Conservation (phyloP, 1,139 yeast species). For the Debaryomycetaceae sp. region DNA sequence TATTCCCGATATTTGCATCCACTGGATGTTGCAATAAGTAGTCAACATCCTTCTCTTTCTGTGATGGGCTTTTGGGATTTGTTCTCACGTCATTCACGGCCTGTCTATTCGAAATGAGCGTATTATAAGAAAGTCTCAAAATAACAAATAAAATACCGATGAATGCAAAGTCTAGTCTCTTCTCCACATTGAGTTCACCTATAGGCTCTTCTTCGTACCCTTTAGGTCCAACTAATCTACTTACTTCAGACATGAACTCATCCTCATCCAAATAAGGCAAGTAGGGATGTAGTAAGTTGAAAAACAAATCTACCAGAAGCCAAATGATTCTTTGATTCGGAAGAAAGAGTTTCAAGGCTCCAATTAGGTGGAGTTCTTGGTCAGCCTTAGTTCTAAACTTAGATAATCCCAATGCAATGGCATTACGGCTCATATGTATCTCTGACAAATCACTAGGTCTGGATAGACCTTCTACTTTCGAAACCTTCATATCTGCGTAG, state of each 20-base stretch:
- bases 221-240: slow-evolving; percentile 21
- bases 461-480: not conserved
- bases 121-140: slow-evolving; percentile 38
- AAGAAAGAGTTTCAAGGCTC: slow-evolving; percentile 20
- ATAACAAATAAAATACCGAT: slow-evolving; percentile 41
- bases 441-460: not conserved
- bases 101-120: slow-evolving; percentile 24
- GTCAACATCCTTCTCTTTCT: slow-evolving; percentile 14
- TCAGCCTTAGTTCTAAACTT: slow-evolving; percentile 19
- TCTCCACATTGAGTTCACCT: slow-evolving; percentile 23
- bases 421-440: slow-evolving; percentile 13
- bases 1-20: slow-evolving; percentile 18
- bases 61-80: slow-evolving; percentile 13
- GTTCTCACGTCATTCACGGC: slow-evolving; percentile 10
- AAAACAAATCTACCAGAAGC: slow-evolving; percentile 38
- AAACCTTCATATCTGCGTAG: slow-evolving; percentile 11
- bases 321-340: slow-evolving; percentile 40
- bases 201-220: slow-evolving; percentile 15
- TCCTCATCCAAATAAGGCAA: slow-evolving; percentile 42
- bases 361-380: slow-evolving; percentile 18
- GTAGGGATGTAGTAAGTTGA: slow-evolving; percentile 36
- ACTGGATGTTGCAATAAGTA: slow-evolving; percentile 23
- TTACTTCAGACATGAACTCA: slow-evolving; percentile 13
- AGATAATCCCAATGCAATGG: slow-evolving; percentile 20
- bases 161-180: slow-evolving; percentile 44